Evolutionary conservation across 2,329 filamentous ascomycete genomes (phyloP), one percentile per base, ranked within the genome.

Genomic region (Aspergillus fijiensis): DNA sequence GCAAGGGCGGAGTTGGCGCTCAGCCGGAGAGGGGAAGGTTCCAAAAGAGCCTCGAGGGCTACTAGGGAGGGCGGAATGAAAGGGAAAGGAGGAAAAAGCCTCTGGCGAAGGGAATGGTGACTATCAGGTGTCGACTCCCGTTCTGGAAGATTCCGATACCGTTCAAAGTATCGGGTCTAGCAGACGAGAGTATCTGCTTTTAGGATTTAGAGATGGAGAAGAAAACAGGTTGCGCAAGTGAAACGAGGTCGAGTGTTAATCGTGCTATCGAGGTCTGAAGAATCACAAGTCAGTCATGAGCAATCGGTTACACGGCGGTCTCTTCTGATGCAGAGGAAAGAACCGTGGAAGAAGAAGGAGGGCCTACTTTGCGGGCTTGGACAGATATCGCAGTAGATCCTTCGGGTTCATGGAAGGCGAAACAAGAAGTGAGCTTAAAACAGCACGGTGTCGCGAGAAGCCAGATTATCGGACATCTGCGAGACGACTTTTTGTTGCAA

Each of bases 301-400:
- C 39, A 19, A 45, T 45, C 16, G 39, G 39, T 45, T 45, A 45
- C 39, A 45, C 39, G 39, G 39, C 39, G 33, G 33, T 35, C 39
- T 45, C 39, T 45, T 45, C 39, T 45, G 39, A 45, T n/a, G 53
- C 49, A 10, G 11, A 49, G 21, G 27, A 16, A 50, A 51, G 58
- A 5, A 39, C 55, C 48, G 48, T 48, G 48, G 59, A 51, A 35
- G 25, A 55, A 48, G 29, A 7, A 25, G 11, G 58, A 55, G 62
- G 61, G 65, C 90, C 76, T 81, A 96, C 92, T 96, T 96, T 79
- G 91, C 91, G 76, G 92, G 92, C 84, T 95, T 95, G 76, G 91
- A 96, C 72, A 96, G 87, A 83, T 96, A 95, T 82, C 92, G 90
- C 76, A 96, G 87, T 74, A 96, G 87, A 80, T 96, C 91, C 82